Evolutionary conservation across 1,139 yeast genomes (phyloP).

Genomic region (Nakaseomyces bracarensis): DNA sequence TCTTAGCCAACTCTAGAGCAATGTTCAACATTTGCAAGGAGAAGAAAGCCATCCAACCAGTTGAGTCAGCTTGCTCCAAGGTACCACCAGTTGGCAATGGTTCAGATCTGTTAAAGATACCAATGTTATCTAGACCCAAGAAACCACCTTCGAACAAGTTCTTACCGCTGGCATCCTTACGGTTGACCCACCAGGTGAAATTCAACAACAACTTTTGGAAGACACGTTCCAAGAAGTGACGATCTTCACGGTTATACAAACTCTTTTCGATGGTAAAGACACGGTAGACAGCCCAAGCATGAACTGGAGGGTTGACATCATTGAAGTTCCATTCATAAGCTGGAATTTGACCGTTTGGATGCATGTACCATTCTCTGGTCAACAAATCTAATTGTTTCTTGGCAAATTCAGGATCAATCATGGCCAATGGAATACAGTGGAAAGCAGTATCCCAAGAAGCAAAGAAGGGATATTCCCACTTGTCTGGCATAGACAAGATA

Average conservation of each 20-base stretch:
- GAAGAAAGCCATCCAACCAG: slow-evolving; percentile 97
- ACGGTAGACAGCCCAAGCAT: slow-evolving; percentile 90
- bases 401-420: slow-evolving; percentile 90
- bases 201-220: slow-evolving; percentile 82
- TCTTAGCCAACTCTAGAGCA: slow-evolving; percentile 78
- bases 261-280: slow-evolving; percentile 81
- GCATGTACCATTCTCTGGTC: slow-evolving; percentile 95
- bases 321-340: slow-evolving; percentile 95
- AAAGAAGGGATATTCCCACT: slow-evolving; percentile 92
- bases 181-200: slow-evolving; percentile 96
- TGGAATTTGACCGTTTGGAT: slow-evolving; percentile 92
- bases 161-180: slow-evolving; percentile 79
- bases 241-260: slow-evolving; percentile 71
- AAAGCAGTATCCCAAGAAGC: slow-evolving; percentile 98
- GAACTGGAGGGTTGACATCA: slow-evolving; percentile 94
- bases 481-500: slow-evolving; percentile 80
- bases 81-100: slow-evolving; percentile 88
- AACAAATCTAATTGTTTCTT: slow-evolving; percentile 78
- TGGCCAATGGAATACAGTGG: slow-evolving; percentile 86
- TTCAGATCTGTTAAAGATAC: slow-evolving; percentile 85
- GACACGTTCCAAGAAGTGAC: slow-evolving; percentile 76
- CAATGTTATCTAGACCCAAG: slow-evolving; percentile 85
- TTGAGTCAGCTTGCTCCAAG: slow-evolving; percentile 87
- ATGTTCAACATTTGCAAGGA: slow-evolving; percentile 84
- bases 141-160: slow-evolving; percentile 92